phyloP scores from a whole-genome alignment of 345 rosid species.

The Nephelium lappaceum region DNA sequence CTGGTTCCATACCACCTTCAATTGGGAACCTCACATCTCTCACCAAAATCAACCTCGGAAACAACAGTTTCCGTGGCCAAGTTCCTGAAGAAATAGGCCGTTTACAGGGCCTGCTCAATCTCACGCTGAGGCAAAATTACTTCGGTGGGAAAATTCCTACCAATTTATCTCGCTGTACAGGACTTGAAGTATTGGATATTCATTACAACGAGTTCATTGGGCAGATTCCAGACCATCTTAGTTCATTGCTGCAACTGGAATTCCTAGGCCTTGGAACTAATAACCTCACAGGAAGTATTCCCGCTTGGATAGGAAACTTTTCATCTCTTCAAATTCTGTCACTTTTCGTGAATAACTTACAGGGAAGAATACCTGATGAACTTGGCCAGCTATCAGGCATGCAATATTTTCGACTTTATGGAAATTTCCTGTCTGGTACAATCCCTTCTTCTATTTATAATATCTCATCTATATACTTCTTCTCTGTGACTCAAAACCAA shows the following conservation, averaged over 20 bases:
- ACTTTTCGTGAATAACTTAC: not conserved
- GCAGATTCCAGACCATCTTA: constrained; percentile 18
- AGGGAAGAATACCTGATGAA: constrained; percentile 29
- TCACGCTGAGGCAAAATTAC: constrained; percentile 16
- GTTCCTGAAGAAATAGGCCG: constrained; percentile 24
- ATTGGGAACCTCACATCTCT: constrained; percentile 34
- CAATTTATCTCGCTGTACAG: constrained; percentile 13
- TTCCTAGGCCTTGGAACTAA: not conserved
- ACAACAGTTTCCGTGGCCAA: constrained; percentile 19
- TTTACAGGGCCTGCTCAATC: constrained; percentile 12
- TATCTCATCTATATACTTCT: constrained; percentile 19
- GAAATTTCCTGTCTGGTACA: constrained; percentile 11
- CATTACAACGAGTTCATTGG: constrained; percentile 8
- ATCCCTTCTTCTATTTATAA: constrained; percentile 22
- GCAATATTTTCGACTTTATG: constrained; percentile 1
- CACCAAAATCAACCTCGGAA: constrained; percentile 11
- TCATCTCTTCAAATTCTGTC: constrained; percentile 19
- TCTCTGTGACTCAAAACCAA: constrained; percentile 19
- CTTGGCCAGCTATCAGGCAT: constrained; percentile 16
- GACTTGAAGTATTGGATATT: not conserved
- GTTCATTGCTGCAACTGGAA: not conserved
- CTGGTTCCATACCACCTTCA: constrained; percentile 24
- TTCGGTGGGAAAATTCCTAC: constrained; percentile 19
- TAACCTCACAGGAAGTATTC: constrained; percentile 27
- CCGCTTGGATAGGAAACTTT: constrained; percentile 34